These are phyloP conservation scores for Claviceps pazoutovae DNA, from an alignment of 2,329 filamentous ascomycete species.

Conservation along the genomic window DNA sequence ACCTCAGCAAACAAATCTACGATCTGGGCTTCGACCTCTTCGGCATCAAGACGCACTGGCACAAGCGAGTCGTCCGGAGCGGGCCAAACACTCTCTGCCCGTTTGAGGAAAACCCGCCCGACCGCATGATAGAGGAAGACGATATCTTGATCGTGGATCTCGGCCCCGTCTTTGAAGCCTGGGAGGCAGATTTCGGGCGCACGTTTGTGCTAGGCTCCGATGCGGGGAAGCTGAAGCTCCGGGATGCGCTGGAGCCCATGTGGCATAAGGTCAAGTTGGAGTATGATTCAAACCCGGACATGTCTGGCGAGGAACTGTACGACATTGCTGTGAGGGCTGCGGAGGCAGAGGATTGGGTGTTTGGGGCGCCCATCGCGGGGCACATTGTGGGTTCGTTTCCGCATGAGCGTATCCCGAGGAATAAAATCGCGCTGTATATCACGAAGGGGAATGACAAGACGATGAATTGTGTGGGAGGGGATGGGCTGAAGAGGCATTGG, in stretches of 20 bases:
- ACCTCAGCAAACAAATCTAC: conserved; percentile 32
- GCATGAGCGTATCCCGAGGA: conserved; percentile 35
- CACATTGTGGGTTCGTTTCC: conserved; percentile 37
- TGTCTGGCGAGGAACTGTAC: conserved; percentile 35
- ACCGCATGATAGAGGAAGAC: conserved; percentile 30
- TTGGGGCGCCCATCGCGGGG: conserved; percentile 29
- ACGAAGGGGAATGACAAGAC: conserved; percentile 26
- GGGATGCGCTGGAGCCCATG: conserved; percentile 31
- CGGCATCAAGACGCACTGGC: conserved; percentile 34
- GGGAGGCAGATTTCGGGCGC: conserved; percentile 39
- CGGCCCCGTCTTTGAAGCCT: conserved; percentile 36
- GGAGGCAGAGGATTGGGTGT: conserved; percentile 26
- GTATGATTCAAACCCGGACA: conserved; percentile 24
- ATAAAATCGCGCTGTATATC: conserved; percentile 31
- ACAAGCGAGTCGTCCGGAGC: conserved; percentile 35
- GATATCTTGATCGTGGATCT: conserved; percentile 39
- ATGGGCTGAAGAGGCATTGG: conserved; percentile 32
- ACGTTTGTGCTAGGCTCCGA: conserved; percentile 37
- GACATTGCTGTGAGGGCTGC: conserved; percentile 26
- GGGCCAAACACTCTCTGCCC: conserved; percentile 34
- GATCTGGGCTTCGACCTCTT: conserved; percentile 15
- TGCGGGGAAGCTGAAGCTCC: conserved; percentile 27
- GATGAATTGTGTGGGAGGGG: conserved; percentile 24
- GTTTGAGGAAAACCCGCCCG: conserved; percentile 34
- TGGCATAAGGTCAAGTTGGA: conserved; percentile 30